Percentiles rank a stretch among this genome's conserved stretches.
These are phyloP conservation scores for Aureobasidium sp. DNA, from an alignment of 2,329 filamentous ascomycete species.

Conservation along the genomic window DNA sequence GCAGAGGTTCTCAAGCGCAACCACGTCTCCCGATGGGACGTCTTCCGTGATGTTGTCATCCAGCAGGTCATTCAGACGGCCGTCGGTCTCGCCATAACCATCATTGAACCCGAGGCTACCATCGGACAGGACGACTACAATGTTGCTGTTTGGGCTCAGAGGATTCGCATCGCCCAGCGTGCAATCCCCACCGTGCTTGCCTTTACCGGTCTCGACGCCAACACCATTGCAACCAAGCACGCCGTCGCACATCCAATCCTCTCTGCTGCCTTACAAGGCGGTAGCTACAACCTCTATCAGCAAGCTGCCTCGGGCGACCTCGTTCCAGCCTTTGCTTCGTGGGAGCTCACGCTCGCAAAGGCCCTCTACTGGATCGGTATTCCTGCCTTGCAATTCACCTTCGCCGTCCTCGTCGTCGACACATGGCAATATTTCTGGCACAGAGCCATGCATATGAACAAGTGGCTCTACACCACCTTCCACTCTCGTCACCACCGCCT, in stretches of 20 bases:
- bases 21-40: conserved; percentile 74
- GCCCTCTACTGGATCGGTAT: conserved; percentile 71
- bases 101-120: conserved; percentile 66
- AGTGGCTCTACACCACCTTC: conserved; percentile 88
- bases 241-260: conserved; percentile 62
- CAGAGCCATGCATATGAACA: conserved; percentile 93
- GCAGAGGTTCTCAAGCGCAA: conserved; percentile 84
- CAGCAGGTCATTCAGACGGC: conserved; percentile 85
- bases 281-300: conserved; percentile 58
- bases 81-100: conserved; percentile 58
- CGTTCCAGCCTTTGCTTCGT: conserved; percentile 67
- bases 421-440: conserved; percentile 99
- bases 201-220: conserved; percentile 67
- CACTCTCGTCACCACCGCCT: conserved; percentile 94
- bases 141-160: conserved; percentile 79
- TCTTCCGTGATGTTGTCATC: conserved; percentile 80
- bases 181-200: conserved; percentile 65
- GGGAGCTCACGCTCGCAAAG: conserved; percentile 71
- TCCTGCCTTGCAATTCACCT: conserved; percentile 66
- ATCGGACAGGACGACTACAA: conserved; percentile 76
- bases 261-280: conserved; percentile 69
- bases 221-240: conserved; percentile 66
- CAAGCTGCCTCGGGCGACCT: conserved; percentile 30
- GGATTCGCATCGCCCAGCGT: conserved; percentile 69
- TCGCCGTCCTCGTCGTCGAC: conserved; percentile 72